Evolutionary conservation across 768 basidiomycete genomes (phyloP).

Genomic region (Tremella yokohamensis): DNA sequence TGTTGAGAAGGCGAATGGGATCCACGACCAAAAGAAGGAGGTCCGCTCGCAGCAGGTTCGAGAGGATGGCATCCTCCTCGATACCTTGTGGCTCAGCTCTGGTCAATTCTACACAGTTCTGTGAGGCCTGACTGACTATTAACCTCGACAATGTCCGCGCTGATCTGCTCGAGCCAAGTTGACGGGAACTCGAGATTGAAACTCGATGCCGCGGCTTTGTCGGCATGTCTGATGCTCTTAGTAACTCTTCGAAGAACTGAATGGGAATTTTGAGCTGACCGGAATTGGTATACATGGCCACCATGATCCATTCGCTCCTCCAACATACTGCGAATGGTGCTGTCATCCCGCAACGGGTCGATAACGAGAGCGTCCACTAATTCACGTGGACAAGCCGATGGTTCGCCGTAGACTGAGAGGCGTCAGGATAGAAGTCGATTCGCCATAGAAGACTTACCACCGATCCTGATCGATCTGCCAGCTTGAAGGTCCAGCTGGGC

Average conservation of each 20-base stretch:
- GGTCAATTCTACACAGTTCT: not conserved
- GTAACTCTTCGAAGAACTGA: not conserved
- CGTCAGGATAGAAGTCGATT: no score
- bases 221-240: not conserved
- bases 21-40: constrained; percentile 36
- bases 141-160: constrained; percentile 31
- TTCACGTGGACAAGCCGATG: not conserved
- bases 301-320: not conserved
- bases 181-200: constrained; percentile 16
- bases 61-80: constrained; percentile 18
- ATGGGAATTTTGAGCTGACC: not conserved
- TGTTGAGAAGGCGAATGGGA: constrained; percentile 35
- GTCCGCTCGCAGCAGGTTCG: constrained; percentile 23
- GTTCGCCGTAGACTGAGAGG: constrained; percentile 1
- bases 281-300: not conserved
- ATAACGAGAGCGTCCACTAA: not conserved
- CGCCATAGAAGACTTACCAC: not conserved
- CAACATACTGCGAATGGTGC: not conserved
- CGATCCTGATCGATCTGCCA: not conserved
- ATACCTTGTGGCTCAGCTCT: not conserved
- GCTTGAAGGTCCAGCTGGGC: no score
- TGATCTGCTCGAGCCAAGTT: constrained; percentile 33
- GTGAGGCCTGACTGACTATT: constrained; percentile 16
- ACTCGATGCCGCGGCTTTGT: not conserved
- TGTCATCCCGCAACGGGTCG: not conserved